Evolutionary conservation across 2,329 filamentous ascomycete species (phyloP).

Genomic region (Aspergillus clavatus): DNA sequence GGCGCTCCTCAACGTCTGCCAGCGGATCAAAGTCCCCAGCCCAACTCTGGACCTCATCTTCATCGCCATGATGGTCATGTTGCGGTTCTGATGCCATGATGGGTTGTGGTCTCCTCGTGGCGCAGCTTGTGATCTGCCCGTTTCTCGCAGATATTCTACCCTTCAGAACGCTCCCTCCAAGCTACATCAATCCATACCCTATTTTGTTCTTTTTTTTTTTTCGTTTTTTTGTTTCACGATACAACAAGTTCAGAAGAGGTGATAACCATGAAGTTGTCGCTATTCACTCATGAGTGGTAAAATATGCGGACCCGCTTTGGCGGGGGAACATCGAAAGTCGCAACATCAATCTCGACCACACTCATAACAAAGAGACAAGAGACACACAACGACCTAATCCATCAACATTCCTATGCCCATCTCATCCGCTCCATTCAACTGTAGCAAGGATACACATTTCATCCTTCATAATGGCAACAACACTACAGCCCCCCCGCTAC

Average conservation of each 20-base stretch:
- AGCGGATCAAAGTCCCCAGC: slow-evolving; percentile 60
- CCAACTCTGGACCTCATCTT: slow-evolving; percentile 43
- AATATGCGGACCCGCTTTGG: slow-evolving; percentile 11
- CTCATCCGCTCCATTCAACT: too few relatives aligned
- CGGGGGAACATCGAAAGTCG: slow-evolving; percentile 9
- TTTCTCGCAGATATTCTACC: too few relatives aligned
- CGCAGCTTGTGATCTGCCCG: too few relatives aligned
- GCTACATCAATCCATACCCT: background rate
- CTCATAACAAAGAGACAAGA: too few relatives aligned
- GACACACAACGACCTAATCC: too few relatives aligned
- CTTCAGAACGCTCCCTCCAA: too few relatives aligned
- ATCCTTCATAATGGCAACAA: slow-evolving; percentile 10
- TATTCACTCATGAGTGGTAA: background rate
- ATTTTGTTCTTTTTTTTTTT: too few relatives aligned
- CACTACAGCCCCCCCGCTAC: slow-evolving; percentile 20
- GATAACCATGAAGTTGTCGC: too few relatives aligned
- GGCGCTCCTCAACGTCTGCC: slow-evolving; percentile 72
- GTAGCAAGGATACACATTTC: background rate
- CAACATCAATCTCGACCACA: background rate
- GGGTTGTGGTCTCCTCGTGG: background rate
- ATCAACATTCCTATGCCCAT: too few relatives aligned
- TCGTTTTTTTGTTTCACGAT: too few relatives aligned
- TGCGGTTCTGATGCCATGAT: slow-evolving; percentile 11
- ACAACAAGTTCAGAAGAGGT: too few relatives aligned
- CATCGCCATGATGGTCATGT: slow-evolving; percentile 9